Conservation (phyloP, 176 grass and related monocot species). For the Ensete ventricosum region DNA sequence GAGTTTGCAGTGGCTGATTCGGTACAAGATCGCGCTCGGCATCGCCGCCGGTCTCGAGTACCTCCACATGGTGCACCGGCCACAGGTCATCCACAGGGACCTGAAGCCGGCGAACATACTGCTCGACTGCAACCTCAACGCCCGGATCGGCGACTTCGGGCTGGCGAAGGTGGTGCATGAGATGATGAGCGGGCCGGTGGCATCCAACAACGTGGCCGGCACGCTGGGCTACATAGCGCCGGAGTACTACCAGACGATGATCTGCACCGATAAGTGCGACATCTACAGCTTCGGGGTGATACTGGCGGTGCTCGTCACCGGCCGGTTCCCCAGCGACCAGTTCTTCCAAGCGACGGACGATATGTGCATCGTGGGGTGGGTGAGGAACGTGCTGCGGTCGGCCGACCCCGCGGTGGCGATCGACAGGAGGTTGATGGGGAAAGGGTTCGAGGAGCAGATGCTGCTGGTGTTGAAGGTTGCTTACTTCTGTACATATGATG, state of each 20-base stretch:
- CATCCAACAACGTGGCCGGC: conserved; percentile 47
- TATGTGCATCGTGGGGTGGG: conserved; percentile 49
- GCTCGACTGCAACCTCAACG: conserved; percentile 67
- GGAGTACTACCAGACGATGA: conserved; percentile 67
- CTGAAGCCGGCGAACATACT: conserved; percentile 89
- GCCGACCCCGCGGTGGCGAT: conserved; percentile 28
- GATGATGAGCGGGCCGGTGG: neutral
- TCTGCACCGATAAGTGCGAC: conserved; percentile 77
- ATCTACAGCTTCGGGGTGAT: conserved; percentile 92
- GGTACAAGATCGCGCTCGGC: conserved; percentile 51
- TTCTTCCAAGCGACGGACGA: conserved; percentile 69
- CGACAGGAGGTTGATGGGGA: conserved; percentile 33
- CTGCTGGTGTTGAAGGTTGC: conserved; percentile 54
- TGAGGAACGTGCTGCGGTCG: conserved; percentile 28
- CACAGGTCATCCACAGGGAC: conserved; percentile 79
- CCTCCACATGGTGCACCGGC: conserved; percentile 51
- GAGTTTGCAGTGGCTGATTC: conserved; percentile 37
- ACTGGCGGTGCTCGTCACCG: conserved; percentile 61
- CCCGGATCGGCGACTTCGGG: conserved; percentile 74
- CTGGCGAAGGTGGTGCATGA: conserved; percentile 65
- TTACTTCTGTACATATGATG: conserved; percentile 54
- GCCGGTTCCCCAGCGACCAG: conserved; percentile 52
- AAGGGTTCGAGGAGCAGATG: conserved; percentile 59
- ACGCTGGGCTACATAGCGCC: conserved; percentile 84
- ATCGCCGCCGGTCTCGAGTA: conserved; percentile 71